phyloP scores from a whole-genome alignment of 2,329 filamentous ascomycete species.

The Diaporthe vaccinii region DNA sequence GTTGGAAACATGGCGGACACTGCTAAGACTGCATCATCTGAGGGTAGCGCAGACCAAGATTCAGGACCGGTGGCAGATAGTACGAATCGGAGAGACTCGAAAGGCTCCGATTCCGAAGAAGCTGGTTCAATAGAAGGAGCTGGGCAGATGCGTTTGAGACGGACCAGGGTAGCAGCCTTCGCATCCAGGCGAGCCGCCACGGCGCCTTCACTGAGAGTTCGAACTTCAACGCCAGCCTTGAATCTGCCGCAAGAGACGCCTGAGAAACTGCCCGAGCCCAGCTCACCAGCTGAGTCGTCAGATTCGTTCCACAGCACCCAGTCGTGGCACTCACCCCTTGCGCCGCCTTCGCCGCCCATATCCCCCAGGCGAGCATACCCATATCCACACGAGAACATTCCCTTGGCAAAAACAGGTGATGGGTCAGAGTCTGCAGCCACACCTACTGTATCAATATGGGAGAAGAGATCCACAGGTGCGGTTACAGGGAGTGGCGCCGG shows the following conservation, averaged over 20 bases:
- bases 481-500: conserved; percentile 34
- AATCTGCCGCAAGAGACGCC: conserved; percentile 51
- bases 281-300: conserved; percentile 61
- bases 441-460: conserved; percentile 50
- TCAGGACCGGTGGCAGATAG: not conserved
- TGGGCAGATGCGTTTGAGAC: conserved; percentile 39
- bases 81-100: not conserved
- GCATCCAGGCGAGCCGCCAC: conserved; percentile 41
- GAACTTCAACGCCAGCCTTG: conserved; percentile 52
- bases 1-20: not conserved
- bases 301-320: conserved; percentile 69
- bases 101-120: not conserved
- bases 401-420: conserved; percentile 49
- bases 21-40: not conserved
- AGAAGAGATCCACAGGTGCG: conserved; percentile 47
- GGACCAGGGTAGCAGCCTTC: conserved; percentile 39
- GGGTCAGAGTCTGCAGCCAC: conserved; percentile 52
- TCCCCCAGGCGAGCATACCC: conserved; percentile 55
- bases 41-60: not conserved
- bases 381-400: conserved; percentile 57
- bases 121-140: conserved; percentile 36
- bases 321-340: conserved; percentile 64
- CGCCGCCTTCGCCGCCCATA: conserved; percentile 59
- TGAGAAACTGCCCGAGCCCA: conserved; percentile 42
- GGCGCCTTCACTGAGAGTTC: conserved; percentile 40